A percentile compares a stretch with the other conserved stretches of the same genome.
Evolutionary conservation across 208 protist genomes (phyloP).

Genomic region (Acanthamoeba sp.): DNA sequence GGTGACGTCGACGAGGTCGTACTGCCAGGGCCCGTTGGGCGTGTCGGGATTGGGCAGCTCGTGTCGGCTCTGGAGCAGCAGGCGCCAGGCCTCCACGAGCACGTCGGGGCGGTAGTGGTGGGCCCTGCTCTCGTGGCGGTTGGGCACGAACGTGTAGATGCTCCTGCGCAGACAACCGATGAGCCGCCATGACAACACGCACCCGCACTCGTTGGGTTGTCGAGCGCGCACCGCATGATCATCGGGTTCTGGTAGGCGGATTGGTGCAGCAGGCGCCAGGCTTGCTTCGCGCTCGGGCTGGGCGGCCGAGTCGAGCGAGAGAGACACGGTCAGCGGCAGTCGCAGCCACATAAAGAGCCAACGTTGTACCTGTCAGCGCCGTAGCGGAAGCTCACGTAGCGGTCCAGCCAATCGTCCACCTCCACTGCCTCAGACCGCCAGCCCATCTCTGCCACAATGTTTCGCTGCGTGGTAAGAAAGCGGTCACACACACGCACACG

Average conservation of each 20-base stretch:
- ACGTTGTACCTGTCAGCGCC: slow-evolving; percentile 69
- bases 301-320: neutral
- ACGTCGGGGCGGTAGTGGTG: neutral
- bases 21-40: slow-evolving; percentile 71
- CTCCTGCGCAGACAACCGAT: neutral
- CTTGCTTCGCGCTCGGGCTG: slow-evolving; percentile 47
- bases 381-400: slow-evolving; percentile 77
- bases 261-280: slow-evolving; percentile 32
- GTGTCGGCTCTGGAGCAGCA: slow-evolving; percentile 1
- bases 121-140: neutral
- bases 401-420: slow-evolving; percentile 75
- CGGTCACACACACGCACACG: too few relatives aligned
- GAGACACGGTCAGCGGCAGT: neutral
- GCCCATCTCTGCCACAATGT: slow-evolving; percentile 77
- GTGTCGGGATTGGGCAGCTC: neutral
- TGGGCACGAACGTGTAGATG: neutral
- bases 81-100: neutral
- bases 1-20: slow-evolving; percentile 86
- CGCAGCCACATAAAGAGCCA: neutral
- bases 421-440: slow-evolving; percentile 74
- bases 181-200: too few relatives aligned
- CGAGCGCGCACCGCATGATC: slow-evolving; percentile 20
- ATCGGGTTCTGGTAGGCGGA: slow-evolving; percentile 36
- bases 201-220: too few relatives aligned
- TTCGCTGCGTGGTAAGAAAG: neutral